Evolutionary conservation across 2,329 filamentous ascomycete genomes (phyloP), one percentile per base, ranked within the genome.

Genomic region (Aspergillus arachidicola): DNA sequence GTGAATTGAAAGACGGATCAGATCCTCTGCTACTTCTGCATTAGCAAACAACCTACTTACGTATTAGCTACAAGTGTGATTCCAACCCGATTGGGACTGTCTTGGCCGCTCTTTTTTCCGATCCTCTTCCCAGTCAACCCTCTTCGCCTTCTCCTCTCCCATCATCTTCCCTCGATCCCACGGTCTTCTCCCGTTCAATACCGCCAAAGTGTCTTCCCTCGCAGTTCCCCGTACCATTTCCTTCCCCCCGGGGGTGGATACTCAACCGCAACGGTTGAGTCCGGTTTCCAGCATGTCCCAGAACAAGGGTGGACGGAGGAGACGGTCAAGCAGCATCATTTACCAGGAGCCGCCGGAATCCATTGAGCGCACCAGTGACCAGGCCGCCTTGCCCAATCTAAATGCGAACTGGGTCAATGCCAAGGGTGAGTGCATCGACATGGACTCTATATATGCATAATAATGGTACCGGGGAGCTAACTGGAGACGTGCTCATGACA

Each of bases 381-480:
- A 98, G 84, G 92, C 93, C 62, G 92, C 92, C 43, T 85, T 97
- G 72, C 95, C 95, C 58, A 99, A 99, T 76, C 82, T 97, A 75
- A 99, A 99, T 80, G 93, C 95, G 71, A 92, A 97, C 82, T 99
- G 95, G 95, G 96, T 97, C 70, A 98, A 98, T 80, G 92, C 94
- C 74, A 99, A 99, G 88, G 95, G 95, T 98, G 83, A 81, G 87
- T 72, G n/a, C 26, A 19, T 48, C 23, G 23, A n/a, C 43, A 36
- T 28, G 26, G 12, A 4, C 6, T 43, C 2, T 11, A 16, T 36
- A 14, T 12, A 36, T 41, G 26, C 26, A 28, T 28, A 28, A 41
- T 9, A 9, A 7, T 45, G n/a, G 34, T 34, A 4, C 28, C n/a
- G 19, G 26, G 67, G 73, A 59, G 73, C 62, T 65, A 61, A 58